A percentile compares a stretch with the other conserved stretches of the same genome.
Evolutionary conservation across 2,329 filamentous ascomycete genomes (phyloP).

Genomic region (Colletotrichum viniferum): DNA sequence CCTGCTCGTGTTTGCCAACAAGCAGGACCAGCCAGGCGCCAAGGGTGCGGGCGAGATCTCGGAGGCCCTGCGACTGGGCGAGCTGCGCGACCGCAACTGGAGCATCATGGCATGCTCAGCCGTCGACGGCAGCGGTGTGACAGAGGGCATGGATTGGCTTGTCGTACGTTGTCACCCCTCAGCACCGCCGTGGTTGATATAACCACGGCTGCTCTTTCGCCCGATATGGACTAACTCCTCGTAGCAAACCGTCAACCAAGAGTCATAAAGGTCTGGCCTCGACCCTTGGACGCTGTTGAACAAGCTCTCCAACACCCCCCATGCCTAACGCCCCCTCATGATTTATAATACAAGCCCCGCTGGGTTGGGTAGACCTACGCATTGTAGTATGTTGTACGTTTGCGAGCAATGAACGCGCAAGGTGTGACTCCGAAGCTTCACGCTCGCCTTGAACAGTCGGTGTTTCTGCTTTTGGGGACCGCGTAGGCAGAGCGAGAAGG

Average conservation of each 20-base stretch:
- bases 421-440: neutral
- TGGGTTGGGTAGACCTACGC: constrained; percentile 16
- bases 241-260: constrained; percentile 31
- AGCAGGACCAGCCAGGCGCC: constrained; percentile 96
- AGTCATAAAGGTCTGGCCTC: constrained; percentile 10
- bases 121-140: constrained; percentile 92
- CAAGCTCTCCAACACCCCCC: neutral
- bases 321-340: constrained; percentile 16
- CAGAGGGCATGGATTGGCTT: constrained; percentile 99
- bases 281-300: neutral
- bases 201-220: neutral
- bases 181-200: neutral
- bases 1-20: constrained; percentile 95
- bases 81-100: constrained; percentile 97
- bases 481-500: neutral
- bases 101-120: constrained; percentile 98
- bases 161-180: constrained; percentile 63
- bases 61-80: constrained; percentile 86
- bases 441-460: neutral
- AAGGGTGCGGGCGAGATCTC: constrained; percentile 97
- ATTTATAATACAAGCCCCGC: constrained; percentile 10
- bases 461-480: neutral
- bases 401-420: neutral
- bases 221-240: neutral
- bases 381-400: constrained; percentile 10